Base-by-base conservation (phyloP, 768 basidiomycete species). In the Leccinum obscurum region DNA sequence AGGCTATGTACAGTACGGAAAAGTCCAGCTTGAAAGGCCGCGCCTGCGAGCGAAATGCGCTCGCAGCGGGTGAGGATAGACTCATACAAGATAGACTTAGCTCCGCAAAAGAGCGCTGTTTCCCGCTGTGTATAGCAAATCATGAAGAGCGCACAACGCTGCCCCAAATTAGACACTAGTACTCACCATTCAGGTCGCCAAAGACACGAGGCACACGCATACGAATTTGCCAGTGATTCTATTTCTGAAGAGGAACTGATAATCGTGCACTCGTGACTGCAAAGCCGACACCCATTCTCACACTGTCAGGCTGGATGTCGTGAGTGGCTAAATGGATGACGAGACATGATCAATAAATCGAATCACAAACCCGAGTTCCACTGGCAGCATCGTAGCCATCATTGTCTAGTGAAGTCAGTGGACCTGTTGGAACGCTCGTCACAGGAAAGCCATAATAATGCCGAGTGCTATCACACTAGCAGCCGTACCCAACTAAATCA, bases 101-200 rank as follows among this genome's bases (percentile, higher is more conserved):
- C 34, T 35, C 34, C 34, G 13, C 34, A 35, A 35, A 35, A 39
- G 37, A 15, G 41, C 1, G 79, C 79, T 3, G 85, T 82, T 13
- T 78, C 75, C 81, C 81, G 84, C 85, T 85, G 86, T 3, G 78
- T 68, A 64, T 81, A 85, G 3, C 74, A 68, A 10, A 68, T 52
- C 0, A 83, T 78, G 4, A 87, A 72, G 22, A 87, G 74, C 9
- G 41, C 41, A 10, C 41, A n/a, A 44, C 41, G n/a, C 41, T 44
- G 2, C n/a, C 41, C 9, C 41, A n/a, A n/a, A n/a, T 44, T n/a
- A n/a, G 57, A n/a, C n/a, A 44, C 24, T 24, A 24, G 24, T 24
- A 24, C 63, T 58, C 60, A 66, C 62, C 64, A 34, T 71, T 58
- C 17, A 67, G 64, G 37, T 28, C 60, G 57, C 66, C 74, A 26